Conservation (phyloP, 2,329 filamentous ascomycete species). For the Podosphaera fusca region DNA sequence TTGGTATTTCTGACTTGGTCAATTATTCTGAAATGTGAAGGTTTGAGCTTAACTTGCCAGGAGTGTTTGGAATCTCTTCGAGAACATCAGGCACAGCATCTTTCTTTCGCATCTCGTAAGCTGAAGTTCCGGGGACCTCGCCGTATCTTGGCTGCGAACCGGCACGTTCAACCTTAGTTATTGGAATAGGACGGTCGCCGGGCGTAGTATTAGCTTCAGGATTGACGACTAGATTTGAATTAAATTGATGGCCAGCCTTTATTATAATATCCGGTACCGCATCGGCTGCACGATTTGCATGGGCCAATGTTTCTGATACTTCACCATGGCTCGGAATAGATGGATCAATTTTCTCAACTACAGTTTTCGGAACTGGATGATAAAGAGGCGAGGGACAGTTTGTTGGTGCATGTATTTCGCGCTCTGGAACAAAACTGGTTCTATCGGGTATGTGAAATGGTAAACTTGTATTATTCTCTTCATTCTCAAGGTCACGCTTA, state of each 20-base stretch:
- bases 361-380: conserved; percentile 29
- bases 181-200: conserved; percentile 26
- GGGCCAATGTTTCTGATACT: conserved; percentile 34
- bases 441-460: conserved; percentile 37
- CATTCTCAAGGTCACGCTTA: conserved; percentile 35
- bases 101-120: conserved; percentile 29
- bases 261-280: conserved; percentile 38
- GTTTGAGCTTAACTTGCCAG: conserved; percentile 28
- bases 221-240: conserved; percentile 8
- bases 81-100: conserved; percentile 39
- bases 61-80: conserved; percentile 22
- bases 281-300: conserved; percentile 30
- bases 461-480: conserved; percentile 30
- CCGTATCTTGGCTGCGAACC: conserved; percentile 31
- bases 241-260: conserved; percentile 8
- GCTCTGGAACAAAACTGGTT: conserved; percentile 21
- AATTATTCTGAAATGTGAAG: conserved; percentile 25
- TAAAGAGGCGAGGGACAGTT: not conserved
- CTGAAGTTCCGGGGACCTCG: conserved; percentile 36
- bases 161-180: conserved; percentile 33
- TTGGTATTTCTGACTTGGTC: conserved; percentile 37
- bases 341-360: conserved; percentile 31
- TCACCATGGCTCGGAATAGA: conserved; percentile 33
- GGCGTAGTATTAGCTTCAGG: conserved; percentile 13
- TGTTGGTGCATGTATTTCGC: conserved; percentile 1